A percentile compares a stretch with the other conserved stretches of the same genome.
phyloP scores from a whole-genome alignment of 1,139 yeast genomes.

The Eremothecium gossypii region DNA sequence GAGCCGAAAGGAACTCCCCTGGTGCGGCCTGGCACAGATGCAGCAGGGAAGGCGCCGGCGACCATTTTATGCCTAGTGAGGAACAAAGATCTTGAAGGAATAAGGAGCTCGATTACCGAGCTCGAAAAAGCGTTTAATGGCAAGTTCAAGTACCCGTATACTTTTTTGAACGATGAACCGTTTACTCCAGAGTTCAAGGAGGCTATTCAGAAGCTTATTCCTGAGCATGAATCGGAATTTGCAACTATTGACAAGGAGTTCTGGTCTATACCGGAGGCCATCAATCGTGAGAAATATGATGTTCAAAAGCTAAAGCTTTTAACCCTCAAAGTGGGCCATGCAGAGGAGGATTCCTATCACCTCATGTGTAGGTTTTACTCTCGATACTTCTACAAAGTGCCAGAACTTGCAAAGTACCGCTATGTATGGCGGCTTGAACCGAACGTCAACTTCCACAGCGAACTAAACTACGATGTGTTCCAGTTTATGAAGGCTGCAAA shows the following conservation, averaged over 20 bases:
- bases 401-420: constrained; percentile 53
- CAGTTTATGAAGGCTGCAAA: constrained; percentile 58
- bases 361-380: constrained; percentile 67
- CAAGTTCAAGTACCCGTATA: constrained; percentile 87
- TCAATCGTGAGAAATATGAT: constrained; percentile 43
- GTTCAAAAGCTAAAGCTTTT: constrained; percentile 66
- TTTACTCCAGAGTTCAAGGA: constrained; percentile 55
- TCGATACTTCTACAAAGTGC: constrained; percentile 69
- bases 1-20: constrained; percentile 43
- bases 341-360: constrained; percentile 64
- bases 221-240: constrained; percentile 48
- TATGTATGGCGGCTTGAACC: constrained; percentile 98
- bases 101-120: constrained; percentile 56
- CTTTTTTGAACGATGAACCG: constrained; percentile 70
- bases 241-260: constrained; percentile 20
- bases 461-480: constrained; percentile 85
- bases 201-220: constrained; percentile 41
- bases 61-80: constrained; percentile 68
- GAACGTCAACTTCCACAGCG: constrained; percentile 80
- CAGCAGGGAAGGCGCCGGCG: constrained; percentile 47
- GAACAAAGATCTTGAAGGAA: constrained; percentile 64
- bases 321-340: constrained; percentile 73
- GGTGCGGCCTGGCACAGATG: constrained; percentile 19
- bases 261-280: constrained; percentile 31
- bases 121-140: constrained; percentile 82